Percentiles rank a stretch among this genome's conserved stretches.
Evolutionary conservation across 2,329 filamentous ascomycete species (phyloP).

Genomic region (Ophiostoma ulmi): DNA sequence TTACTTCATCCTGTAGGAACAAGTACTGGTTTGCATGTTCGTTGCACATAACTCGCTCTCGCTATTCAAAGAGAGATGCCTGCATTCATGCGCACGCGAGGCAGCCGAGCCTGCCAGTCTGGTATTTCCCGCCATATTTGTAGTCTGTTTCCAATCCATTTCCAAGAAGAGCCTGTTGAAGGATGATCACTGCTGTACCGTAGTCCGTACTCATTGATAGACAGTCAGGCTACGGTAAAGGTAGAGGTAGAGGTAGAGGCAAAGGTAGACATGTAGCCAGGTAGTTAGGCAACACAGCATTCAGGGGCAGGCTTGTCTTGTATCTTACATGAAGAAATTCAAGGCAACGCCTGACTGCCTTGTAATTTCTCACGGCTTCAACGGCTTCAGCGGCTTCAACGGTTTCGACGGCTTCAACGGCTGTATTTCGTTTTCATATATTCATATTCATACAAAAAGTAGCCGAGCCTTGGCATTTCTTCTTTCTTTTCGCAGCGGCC

Average conservation of each 20-base stretch:
- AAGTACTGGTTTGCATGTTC: neutral
- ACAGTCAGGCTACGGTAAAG: neutral
- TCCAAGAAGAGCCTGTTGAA: neutral
- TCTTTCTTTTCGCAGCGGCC: neutral
- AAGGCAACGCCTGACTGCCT: too few relatives aligned
- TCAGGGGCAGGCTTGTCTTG: neutral
- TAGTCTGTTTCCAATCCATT: neutral
- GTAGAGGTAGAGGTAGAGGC: neutral
- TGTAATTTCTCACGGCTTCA: neutral
- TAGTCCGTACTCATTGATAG: neutral
- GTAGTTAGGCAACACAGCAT: too few relatives aligned
- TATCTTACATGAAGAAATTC: neutral
- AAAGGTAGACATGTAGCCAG: too few relatives aligned
- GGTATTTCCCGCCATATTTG: neutral
- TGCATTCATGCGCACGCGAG: neutral
- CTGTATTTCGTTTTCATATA: neutral
- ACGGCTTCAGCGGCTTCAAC: too few relatives aligned
- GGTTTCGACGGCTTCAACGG: neutral
- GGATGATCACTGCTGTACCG: neutral
- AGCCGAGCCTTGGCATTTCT: conserved; percentile 4
- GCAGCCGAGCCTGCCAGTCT: neutral
- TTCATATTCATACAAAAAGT: neutral
- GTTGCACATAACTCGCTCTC: too few relatives aligned
- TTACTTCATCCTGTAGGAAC: neutral
- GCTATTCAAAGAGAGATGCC: too few relatives aligned